Conservation (phyloP, 2,329 filamentous ascomycete genomes). For the Colletotrichum euphorbiae region DNA sequence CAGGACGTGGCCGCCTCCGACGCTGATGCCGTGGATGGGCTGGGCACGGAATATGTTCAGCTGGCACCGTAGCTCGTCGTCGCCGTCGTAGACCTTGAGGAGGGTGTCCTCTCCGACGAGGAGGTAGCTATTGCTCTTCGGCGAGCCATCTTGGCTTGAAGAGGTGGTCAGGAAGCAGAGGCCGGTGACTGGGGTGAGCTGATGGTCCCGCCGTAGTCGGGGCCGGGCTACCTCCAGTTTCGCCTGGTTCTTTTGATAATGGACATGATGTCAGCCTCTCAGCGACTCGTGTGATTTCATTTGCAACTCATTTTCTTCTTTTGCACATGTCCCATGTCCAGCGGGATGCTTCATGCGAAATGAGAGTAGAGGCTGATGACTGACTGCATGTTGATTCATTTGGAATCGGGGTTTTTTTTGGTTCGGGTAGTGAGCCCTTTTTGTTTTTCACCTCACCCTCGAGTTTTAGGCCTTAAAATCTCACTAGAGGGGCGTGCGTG, state of each 20-base stretch:
- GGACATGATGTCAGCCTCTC: constrained; percentile 4
- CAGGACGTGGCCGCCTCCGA: constrained; percentile 58
- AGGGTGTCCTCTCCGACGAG: constrained; percentile 71
- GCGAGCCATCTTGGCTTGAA: constrained; percentile 22
- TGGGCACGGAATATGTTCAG: constrained; percentile 73
- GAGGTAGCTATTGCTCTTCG: constrained; percentile 52
- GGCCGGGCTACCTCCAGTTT: constrained; percentile 24
- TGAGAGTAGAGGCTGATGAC: constrained; percentile 28
- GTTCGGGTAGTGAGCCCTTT: background rate
- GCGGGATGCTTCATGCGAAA: constrained; percentile 6
- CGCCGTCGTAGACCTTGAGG: constrained; percentile 64
- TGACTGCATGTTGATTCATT: constrained; percentile 36
- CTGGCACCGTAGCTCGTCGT: constrained; percentile 52
- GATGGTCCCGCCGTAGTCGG: constrained; percentile 49
- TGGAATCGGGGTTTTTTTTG: constrained; percentile 1
- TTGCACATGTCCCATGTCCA: no score
- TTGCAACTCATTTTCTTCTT: background rate
- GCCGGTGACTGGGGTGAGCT: constrained; percentile 69
- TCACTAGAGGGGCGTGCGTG: constrained; percentile 8
- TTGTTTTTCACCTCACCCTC: background rate
- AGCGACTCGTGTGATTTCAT: background rate
- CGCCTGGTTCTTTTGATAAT: background rate
- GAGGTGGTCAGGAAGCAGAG: constrained; percentile 61
- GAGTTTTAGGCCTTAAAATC: constrained; percentile 11
- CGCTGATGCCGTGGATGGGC: constrained; percentile 78